These are phyloP conservation scores for Citrullus colocynthis DNA, from an alignment of 306 rosid genomes.

Conservation along the genomic window DNA sequence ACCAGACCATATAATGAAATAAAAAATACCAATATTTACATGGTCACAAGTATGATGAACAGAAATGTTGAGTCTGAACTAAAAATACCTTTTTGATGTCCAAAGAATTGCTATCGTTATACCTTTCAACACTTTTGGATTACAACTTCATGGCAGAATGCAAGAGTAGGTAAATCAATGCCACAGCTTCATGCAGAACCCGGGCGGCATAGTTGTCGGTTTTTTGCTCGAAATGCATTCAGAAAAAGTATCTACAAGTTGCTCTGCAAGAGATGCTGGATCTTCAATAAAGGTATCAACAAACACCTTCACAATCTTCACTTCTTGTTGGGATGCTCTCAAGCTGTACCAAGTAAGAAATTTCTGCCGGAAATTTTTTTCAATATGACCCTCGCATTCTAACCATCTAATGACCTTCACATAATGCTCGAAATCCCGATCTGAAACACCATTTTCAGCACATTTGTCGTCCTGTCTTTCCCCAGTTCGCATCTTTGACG, in stretches of 20 bases:
- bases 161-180: constrained; percentile 30
- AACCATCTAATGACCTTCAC: constrained; percentile 84
- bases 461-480: constrained; percentile 47
- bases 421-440: constrained; percentile 65
- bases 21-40: constrained; percentile 9
- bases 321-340: constrained; percentile 71
- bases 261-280: constrained; percentile 89
- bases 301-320: constrained; percentile 71
- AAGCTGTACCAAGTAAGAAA: constrained; percentile 95
- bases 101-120: constrained; percentile 32
- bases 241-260: constrained; percentile 83
- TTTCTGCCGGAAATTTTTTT: constrained; percentile 89
- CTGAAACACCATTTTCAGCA: constrained; percentile 29
- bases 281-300: constrained; percentile 68
- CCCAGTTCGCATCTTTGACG: constrained; percentile 51
- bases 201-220: constrained; percentile 48
- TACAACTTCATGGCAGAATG: neutral
- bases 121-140: neutral
- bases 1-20: neutral
- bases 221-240: constrained; percentile 64
- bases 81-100: constrained; percentile 6
- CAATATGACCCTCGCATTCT: constrained; percentile 91
- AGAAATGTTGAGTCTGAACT: neutral
- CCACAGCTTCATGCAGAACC: constrained; percentile 97
- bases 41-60: constrained; percentile 3